These are phyloP conservation scores for Paramecium bursaria DNA, from an alignment of 73 alveolate genomes.

Conservation along the genomic window DNA sequence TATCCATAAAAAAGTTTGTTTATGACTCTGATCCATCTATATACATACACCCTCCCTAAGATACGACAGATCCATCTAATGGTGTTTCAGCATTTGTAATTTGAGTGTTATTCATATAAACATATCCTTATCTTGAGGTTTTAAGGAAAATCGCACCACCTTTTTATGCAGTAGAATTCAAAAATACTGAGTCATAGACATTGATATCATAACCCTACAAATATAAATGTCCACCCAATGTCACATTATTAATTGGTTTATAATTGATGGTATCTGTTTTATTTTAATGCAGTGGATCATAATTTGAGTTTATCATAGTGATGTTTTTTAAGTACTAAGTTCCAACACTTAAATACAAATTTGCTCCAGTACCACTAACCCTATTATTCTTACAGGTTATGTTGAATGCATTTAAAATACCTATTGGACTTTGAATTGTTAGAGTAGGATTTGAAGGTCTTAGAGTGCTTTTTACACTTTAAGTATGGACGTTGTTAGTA, in stretches of 20 bases:
- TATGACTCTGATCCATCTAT: neutral
- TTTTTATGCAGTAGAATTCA: slow-evolving; percentile 23
- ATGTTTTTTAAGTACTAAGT: neutral
- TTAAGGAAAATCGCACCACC: slow-evolving; percentile 27
- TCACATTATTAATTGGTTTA: neutral
- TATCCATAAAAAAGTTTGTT: neutral
- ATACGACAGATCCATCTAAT: slow-evolving; percentile 5
- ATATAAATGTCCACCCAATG: slow-evolving; percentile 27
- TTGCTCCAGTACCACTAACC: slow-evolving; percentile 53
- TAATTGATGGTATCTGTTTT: neutral
- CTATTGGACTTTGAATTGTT: slow-evolving; percentile 7
- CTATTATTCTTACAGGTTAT: slow-evolving; percentile 23
- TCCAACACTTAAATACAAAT: slow-evolving; percentile 17
- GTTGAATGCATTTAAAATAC: neutral
- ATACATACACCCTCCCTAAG: slow-evolving; percentile 46
- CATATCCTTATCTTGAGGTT: slow-evolving; percentile 9
- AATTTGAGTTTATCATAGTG: slow-evolving; percentile 37
- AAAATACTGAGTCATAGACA: neutral
- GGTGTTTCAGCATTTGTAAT: slow-evolving; percentile 42
- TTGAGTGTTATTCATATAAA: neutral
- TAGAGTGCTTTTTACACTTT: slow-evolving; percentile 16
- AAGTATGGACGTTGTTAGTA: slow-evolving; percentile 3
- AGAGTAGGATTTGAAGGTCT: slow-evolving; percentile 47
- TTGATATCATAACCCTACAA: neutral
- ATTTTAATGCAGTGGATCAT: neutral